phyloP scores from a whole-genome alignment of 805 yeast genomes.

The Saitoella complicata region DNA sequence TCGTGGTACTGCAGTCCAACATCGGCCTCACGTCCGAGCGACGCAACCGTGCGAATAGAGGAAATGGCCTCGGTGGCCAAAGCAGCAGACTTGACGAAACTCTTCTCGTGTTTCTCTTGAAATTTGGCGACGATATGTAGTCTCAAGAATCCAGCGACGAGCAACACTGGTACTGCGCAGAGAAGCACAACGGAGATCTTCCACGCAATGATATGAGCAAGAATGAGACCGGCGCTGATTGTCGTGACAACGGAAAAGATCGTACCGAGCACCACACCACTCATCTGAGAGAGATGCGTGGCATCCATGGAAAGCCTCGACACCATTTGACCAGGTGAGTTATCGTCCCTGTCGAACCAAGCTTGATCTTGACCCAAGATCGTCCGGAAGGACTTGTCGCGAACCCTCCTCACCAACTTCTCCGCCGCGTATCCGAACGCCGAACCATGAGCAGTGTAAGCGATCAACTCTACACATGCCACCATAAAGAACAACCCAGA shows the following conservation, averaged over 20 bases:
- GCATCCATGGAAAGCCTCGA: constrained; percentile 26
- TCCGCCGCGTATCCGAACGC: constrained; percentile 18
- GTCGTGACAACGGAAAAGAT: constrained; percentile 18
- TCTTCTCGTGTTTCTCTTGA: constrained; percentile 23
- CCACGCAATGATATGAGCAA: constrained; percentile 27
- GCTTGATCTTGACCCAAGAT: constrained; percentile 24
- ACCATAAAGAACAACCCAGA: constrained; percentile 13
- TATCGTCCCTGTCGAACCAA: constrained; percentile 22
- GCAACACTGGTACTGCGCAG: constrained; percentile 20
- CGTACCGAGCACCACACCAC: neutral
- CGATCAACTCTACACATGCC: constrained; percentile 6
- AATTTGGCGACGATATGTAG: constrained; percentile 20
- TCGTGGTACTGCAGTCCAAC: constrained; percentile 20
- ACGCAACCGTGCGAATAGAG: constrained; percentile 26
- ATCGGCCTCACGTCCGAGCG: constrained; percentile 26
- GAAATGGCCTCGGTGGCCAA: constrained; percentile 25
- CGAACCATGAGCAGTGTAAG: constrained; percentile 14
- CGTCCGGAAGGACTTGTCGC: constrained; percentile 20
- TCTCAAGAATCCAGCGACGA: constrained; percentile 26
- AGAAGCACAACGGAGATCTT: constrained; percentile 25
- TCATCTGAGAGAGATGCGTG: constrained; percentile 1
- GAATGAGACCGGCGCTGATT: constrained; percentile 22
- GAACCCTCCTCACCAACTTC: constrained; percentile 21
- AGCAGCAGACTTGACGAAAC: constrained; percentile 24
- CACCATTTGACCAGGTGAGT: constrained; percentile 25